Conservation (phyloP, 805 yeast genomes). For the Jamesozyma rosinii region DNA sequence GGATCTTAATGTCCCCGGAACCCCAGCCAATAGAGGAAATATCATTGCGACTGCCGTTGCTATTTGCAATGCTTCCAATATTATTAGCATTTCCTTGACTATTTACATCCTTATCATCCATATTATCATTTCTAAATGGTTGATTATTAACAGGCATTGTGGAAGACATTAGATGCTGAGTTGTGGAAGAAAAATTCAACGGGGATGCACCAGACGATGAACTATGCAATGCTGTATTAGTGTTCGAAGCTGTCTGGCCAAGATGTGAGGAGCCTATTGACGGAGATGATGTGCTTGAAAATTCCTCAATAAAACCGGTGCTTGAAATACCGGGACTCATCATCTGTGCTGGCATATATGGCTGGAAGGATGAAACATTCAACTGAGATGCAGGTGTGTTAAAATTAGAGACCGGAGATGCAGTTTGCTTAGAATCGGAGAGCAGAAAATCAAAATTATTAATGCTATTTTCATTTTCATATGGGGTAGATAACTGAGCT, state of each 20-base stretch:
- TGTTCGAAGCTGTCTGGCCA: background rate
- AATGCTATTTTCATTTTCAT: background rate
- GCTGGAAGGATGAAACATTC: conserved; percentile 1
- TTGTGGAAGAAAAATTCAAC: background rate
- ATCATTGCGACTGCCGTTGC: conserved; percentile 5
- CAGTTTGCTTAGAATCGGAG: background rate
- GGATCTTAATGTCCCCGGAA: conserved; percentile 7
- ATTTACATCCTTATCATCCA: background rate
- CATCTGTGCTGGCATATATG: conserved; percentile 1
- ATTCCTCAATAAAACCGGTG: background rate
- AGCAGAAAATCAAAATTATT: background rate
- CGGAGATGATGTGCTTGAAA: background rate
- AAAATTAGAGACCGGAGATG: background rate
- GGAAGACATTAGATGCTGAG: background rate
- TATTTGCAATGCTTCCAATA: background rate
- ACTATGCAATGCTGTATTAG: background rate
- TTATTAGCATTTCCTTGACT: background rate
- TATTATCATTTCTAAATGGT: background rate
- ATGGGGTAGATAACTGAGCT: background rate
- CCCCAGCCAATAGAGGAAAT: conserved; percentile 23
- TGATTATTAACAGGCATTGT: background rate
- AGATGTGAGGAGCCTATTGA: background rate
- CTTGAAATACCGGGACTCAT: background rate
- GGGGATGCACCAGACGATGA: background rate
- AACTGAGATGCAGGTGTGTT: background rate